Evolutionary conservation across 345 rosid species (phyloP).

Genomic region (Pseudoturritis turrita): DNA sequence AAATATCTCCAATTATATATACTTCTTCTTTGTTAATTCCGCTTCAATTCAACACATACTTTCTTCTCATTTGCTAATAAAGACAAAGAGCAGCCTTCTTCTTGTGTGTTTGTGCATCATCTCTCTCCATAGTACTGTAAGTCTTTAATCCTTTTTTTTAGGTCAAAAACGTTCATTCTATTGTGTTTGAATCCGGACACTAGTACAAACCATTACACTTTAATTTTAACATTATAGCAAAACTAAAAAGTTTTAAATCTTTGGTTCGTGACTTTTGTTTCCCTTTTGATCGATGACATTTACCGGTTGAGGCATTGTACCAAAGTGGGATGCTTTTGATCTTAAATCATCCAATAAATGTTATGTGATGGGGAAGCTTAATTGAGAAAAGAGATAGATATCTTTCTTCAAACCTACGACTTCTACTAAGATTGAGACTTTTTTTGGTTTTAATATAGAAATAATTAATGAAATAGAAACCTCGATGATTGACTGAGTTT

Average conservation of each 20-base stretch:
- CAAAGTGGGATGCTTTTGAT: slow-evolving; percentile 1
- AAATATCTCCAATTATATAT: not conserved
- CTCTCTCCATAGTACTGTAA: slow-evolving; percentile 1
- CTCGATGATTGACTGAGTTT: not conserved
- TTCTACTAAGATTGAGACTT: slow-evolving; percentile 7
- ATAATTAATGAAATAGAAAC: slow-evolving; percentile 6
- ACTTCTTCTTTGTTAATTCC: slow-evolving; percentile 6
- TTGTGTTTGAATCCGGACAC: not conserved
- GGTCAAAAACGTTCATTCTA: not conserved
- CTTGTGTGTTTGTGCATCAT: not conserved
- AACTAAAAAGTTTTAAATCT: not conserved
- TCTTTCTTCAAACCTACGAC: slow-evolving; percentile 18
- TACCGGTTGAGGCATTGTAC: not conserved
- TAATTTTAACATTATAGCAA: no score
- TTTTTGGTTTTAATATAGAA: not conserved
- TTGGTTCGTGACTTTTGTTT: not conserved
- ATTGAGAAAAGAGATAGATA: slow-evolving; percentile 2
- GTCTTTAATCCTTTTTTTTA: not conserved
- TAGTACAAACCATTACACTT: not conserved
- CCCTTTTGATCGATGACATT: not conserved
- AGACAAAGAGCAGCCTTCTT: slow-evolving; percentile 21
- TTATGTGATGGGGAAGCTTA: slow-evolving; percentile 9
- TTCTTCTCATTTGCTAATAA: slow-evolving; percentile 19
- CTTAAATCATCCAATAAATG: slow-evolving; percentile 6
- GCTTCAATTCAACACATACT: not conserved